A percentile compares a stretch with the other conserved stretches of the same genome.
These are phyloP conservation scores for Flaveria robusta DNA, from an alignment of 129 eudicot species.

Conservation along the genomic window DNA sequence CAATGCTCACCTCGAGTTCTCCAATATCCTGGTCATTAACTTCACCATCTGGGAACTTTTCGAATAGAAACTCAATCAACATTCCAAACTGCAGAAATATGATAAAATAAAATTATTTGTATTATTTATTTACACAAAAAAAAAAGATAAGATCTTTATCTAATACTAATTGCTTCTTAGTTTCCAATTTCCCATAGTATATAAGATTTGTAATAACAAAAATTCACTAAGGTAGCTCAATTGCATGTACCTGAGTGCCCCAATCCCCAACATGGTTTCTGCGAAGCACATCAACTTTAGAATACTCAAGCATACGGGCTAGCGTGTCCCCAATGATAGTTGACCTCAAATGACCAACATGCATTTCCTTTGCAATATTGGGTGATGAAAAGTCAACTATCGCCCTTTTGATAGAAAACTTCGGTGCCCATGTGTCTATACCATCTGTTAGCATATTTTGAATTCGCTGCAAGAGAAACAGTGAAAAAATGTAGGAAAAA, in stretches of 20 bases:
- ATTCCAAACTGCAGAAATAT: constrained; percentile 83
- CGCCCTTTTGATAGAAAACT: constrained; percentile 68
- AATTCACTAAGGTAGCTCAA: constrained; percentile 3
- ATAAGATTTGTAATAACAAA: not conserved
- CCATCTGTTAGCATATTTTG: constrained; percentile 82
- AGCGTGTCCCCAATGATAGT: constrained; percentile 93
- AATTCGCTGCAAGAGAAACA: constrained; percentile 54
- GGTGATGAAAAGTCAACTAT: constrained; percentile 95
- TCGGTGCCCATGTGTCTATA: constrained; percentile 84
- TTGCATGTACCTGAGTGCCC: constrained; percentile 81
- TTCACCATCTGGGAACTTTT: constrained; percentile 72
- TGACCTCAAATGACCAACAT: constrained; percentile 87
- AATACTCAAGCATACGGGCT: constrained; percentile 93
- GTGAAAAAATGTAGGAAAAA: not conserved
- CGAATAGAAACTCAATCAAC: constrained; percentile 87
- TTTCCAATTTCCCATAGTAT: not conserved
- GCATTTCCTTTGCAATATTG: constrained; percentile 96
- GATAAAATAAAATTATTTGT: not conserved
- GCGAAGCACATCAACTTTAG: constrained; percentile 82
- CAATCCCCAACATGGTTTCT: constrained; percentile 98
- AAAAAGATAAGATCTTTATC: not conserved
- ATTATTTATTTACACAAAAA: not conserved
- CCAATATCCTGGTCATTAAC: constrained; percentile 74
- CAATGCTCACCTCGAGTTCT: constrained; percentile 75
- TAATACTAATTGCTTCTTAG: not conserved